Evolutionary conservation across 495 filamentous ascomycete genomes (phyloP), one percentile per base, ranked within the genome.

Genomic region (Neurospora sp.): DNA sequence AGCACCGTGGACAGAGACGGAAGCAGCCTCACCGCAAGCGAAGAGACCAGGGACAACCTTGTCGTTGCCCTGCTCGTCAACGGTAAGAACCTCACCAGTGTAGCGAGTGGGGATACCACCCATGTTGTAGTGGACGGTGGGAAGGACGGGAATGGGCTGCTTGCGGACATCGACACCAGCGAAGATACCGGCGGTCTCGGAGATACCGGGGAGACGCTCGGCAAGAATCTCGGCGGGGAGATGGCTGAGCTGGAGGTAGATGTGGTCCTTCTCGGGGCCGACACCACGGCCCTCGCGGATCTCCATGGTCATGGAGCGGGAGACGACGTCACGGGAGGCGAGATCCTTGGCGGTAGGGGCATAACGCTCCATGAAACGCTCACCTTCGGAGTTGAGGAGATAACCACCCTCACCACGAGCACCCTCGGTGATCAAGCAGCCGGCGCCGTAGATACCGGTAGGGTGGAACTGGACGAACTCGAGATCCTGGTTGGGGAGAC

Each of bases 391-490:
- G 87, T 99, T 99, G 71, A 98, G 89, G 39, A 99, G 89, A 83
- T 97, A 97, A 81, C 96, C 96, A 86, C 96, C 96, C 87, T 99
- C 96, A 84, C 96, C 96, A 87, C 96, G 93, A 77, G 96, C 93
- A 77, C 96, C 96, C 85, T 99, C 95, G 48, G 96, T 99, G 81
- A 99, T 99, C 88, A 99, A 84, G 84, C 95, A 97, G 76, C 96
- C 96, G 76, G 96, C 96, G 82, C 96, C 96, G 84, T 99, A 99
- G 85, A 99, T 99, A 86, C 96, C 96, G 71, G 96, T 97, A 34
- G 96, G 96, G 84, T 99, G 96, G 90, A 99, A 99, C 86, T 99
- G 96, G 76, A 99, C 96, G 85, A 99, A 99, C 84, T 99, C 96
- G 79, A 99, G 88, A 89, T 99, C 96, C 86, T 99, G 96, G 87